Percentiles rank a stretch among this genome's conserved stretches.
These are phyloP conservation scores for Gaeumannomyces tritici DNA, from an alignment of 2,329 filamentous ascomycete species.

Conservation along the genomic window DNA sequence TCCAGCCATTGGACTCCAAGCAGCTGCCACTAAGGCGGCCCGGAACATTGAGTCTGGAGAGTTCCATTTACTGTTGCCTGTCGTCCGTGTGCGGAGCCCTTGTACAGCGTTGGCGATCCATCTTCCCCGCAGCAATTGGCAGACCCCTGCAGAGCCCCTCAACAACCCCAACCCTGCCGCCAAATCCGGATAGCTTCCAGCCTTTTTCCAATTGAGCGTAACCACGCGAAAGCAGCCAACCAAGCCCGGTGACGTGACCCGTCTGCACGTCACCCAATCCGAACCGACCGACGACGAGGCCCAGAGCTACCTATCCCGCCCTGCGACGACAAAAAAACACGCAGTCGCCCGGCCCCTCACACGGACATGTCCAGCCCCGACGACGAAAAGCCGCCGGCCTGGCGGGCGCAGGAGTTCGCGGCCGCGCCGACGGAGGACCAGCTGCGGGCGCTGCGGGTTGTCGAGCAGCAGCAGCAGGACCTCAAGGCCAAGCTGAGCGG, in stretches of 20 bases:
- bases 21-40: no score
- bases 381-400: constrained; percentile 7
- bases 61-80: no score
- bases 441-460: constrained; percentile 16
- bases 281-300: not conserved
- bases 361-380: constrained; percentile 1
- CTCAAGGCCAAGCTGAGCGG: constrained; percentile 22
- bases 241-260: not conserved
- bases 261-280: not conserved
- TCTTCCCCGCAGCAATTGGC: no score
- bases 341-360: no score
- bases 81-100: no score
- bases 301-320: no score
- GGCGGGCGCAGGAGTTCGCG: constrained; percentile 13
- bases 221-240: not conserved
- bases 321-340: not conserved
- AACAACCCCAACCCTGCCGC: constrained; percentile 1
- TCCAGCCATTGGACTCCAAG: no score
- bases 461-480: constrained; percentile 13
- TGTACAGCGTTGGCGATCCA: no score
- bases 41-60: no score
- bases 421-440: constrained; percentile 15
- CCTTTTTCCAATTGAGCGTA: not conserved
- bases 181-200: not conserved
- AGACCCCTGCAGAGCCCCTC: not conserved